These are phyloP conservation scores for Phytophthora ohioensis DNA, from an alignment of 352 stramenopile genomes.

Conservation along the genomic window DNA sequence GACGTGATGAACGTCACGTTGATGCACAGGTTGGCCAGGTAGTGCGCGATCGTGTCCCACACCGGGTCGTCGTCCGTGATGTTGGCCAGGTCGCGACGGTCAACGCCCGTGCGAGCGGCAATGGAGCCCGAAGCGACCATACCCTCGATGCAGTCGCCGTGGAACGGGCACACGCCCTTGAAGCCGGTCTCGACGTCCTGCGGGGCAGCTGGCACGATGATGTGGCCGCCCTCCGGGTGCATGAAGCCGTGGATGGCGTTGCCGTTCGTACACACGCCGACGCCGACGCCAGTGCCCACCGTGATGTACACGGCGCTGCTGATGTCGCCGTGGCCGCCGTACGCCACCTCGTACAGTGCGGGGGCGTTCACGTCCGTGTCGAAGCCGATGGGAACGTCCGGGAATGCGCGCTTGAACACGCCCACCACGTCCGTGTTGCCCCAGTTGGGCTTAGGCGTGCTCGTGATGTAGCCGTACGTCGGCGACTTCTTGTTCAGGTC, in stretches of 20 bases:
- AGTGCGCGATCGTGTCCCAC: conserved; percentile 96
- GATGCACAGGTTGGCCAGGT: conserved; percentile 95
- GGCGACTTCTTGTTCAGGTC: conserved; percentile 82
- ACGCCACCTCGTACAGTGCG: conserved; percentile 93
- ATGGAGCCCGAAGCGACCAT: conserved; percentile 93
- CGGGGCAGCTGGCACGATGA: conserved; percentile 70
- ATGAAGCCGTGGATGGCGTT: conserved; percentile 94
- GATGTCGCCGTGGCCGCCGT: conserved; percentile 82
- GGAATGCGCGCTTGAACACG: conserved; percentile 80
- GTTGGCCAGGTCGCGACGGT: conserved; percentile 69
- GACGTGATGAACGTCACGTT: conserved; percentile 94
- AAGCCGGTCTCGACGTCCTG: conserved; percentile 84
- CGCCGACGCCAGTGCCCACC: conserved; percentile 95
- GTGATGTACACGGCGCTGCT: conserved; percentile 95
- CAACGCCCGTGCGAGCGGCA: conserved; percentile 84
- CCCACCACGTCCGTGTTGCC: conserved; percentile 81
- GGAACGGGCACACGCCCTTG: conserved; percentile 90
- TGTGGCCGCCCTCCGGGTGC: conserved; percentile 95
- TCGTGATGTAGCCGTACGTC: conserved; percentile 96
- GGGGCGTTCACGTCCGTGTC: conserved; percentile 99
- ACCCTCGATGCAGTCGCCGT: conserved; percentile 93
- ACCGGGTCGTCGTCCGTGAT: conserved; percentile 90
- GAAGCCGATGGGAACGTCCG: conserved; percentile 85
- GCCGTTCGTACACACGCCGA: conserved; percentile 94
- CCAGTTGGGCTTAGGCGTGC: conserved; percentile 96